Conservation (phyloP, 345 rosid genomes). For the Limnanthes douglasii region DNA sequence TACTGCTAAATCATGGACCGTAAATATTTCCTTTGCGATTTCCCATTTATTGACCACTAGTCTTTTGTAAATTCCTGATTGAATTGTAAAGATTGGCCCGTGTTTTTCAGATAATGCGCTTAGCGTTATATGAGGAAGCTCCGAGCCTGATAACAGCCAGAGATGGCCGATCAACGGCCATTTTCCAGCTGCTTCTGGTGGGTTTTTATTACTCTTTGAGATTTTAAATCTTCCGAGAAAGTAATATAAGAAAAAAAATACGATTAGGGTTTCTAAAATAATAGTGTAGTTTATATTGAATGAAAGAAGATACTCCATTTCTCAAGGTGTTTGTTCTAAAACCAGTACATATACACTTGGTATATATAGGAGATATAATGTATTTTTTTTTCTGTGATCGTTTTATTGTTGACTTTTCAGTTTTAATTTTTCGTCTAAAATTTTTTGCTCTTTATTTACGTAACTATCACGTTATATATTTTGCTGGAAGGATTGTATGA, state of each 20-base stretch:
- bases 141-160: not conserved
- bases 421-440: no score
- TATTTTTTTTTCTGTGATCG: no score
- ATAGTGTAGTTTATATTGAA: no score
- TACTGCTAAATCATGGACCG: conserved; percentile 15
- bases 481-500: no score
- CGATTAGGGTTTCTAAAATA: no score
- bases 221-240: not conserved
- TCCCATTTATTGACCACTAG: conserved; percentile 25
- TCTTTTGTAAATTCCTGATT: conserved; percentile 15
- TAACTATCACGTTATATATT: no score
- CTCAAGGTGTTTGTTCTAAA: no score
- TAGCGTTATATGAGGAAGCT: conserved; percentile 17
- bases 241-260: not conserved
- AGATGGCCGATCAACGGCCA: conserved; percentile 8
- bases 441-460: no score
- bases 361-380: no score
- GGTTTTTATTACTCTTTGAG: not conserved
- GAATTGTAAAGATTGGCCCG: conserved; percentile 23
- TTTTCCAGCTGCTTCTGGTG: conserved; percentile 2
- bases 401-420: no score
- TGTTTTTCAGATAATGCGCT: conserved; percentile 21
- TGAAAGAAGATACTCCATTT: no score
- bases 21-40: conserved; percentile 21
- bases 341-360: no score